Evolutionary conservation across 139 green algal species (phyloP).

Genomic region (Micractinium sp.): DNA sequence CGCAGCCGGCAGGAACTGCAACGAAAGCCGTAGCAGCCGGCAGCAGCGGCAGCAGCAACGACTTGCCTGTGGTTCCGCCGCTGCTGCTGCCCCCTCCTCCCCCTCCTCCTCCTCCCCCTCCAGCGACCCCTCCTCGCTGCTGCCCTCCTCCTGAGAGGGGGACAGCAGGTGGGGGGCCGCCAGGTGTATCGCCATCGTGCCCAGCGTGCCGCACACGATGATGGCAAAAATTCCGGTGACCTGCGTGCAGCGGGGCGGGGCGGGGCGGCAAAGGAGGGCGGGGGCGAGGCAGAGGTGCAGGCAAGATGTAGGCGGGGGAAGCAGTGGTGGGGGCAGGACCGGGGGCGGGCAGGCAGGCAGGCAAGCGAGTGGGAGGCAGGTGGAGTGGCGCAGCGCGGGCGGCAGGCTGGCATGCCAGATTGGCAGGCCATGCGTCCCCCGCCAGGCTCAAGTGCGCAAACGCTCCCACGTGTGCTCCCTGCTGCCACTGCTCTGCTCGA

Average conservation of each 20-base stretch:
- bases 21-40: background rate
- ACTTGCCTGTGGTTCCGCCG: background rate
- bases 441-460: no score
- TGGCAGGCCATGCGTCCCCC: no score
- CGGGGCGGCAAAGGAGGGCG: background rate
- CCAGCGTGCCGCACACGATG: conserved; percentile 73
- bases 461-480: no score
- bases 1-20: background rate
- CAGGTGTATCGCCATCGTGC: conserved; percentile 59
- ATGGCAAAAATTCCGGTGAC: conserved; percentile 75
- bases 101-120: background rate
- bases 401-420: no score
- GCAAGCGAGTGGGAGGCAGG: no score
- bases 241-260: background rate
- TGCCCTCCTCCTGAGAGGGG: background rate
- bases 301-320: background rate
- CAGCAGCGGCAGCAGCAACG: no score
- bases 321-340: no score
- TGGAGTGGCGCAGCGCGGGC: no score
- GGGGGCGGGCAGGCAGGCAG: no score
- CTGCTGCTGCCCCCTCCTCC: background rate
- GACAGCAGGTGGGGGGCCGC: conserved; percentile 51
- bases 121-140: background rate
- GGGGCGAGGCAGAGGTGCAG: background rate
- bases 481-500: no score